Percentiles rank a stretch among this genome's conserved stretches.
Evolutionary conservation across 2,329 filamentous ascomycete genomes (phyloP).

Genomic region (Fusarium penzigii): DNA sequence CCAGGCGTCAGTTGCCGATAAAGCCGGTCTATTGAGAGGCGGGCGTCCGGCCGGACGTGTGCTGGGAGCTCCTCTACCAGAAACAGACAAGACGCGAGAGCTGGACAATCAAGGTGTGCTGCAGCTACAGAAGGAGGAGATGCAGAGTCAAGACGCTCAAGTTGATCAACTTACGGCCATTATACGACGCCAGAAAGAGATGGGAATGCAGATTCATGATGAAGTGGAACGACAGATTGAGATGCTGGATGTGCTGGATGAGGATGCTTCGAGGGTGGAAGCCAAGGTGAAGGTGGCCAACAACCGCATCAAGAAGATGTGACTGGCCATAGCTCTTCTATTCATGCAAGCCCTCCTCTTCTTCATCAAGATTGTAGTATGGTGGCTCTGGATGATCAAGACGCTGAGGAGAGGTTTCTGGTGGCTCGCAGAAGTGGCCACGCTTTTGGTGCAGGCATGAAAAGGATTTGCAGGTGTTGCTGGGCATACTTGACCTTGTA

Average conservation of each 20-base stretch:
- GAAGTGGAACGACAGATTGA: slow-evolving; percentile 72
- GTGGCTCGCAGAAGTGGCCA: slow-evolving; percentile 31
- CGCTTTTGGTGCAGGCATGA: slow-evolving; percentile 26
- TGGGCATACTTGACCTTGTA: slow-evolving; percentile 17
- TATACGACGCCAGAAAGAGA: slow-evolving; percentile 72
- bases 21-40: slow-evolving; percentile 47
- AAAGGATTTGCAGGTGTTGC: slow-evolving; percentile 8
- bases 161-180: slow-evolving; percentile 68
- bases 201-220: slow-evolving; percentile 74
- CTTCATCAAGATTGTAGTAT: slow-evolving; percentile 32
- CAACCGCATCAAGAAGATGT: slow-evolving; percentile 68
- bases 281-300: slow-evolving; percentile 75
- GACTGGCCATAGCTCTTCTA: slow-evolving; percentile 34
- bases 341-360: slow-evolving; percentile 31
- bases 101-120: slow-evolving; percentile 75
- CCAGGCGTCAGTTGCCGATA: slow-evolving; percentile 50
- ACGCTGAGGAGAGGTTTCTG: slow-evolving; percentile 22
- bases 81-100: slow-evolving; percentile 76
- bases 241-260: slow-evolving; percentile 66
- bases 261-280: slow-evolving; percentile 65
- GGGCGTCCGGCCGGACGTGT: slow-evolving; percentile 58
- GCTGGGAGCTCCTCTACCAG: slow-evolving; percentile 69
- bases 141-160: slow-evolving; percentile 73
- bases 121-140: slow-evolving; percentile 72
- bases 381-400: slow-evolving; percentile 32